phyloP scores from a whole-genome alignment of 2,329 filamentous ascomycete species.

The Fusarium verrucosum region DNA sequence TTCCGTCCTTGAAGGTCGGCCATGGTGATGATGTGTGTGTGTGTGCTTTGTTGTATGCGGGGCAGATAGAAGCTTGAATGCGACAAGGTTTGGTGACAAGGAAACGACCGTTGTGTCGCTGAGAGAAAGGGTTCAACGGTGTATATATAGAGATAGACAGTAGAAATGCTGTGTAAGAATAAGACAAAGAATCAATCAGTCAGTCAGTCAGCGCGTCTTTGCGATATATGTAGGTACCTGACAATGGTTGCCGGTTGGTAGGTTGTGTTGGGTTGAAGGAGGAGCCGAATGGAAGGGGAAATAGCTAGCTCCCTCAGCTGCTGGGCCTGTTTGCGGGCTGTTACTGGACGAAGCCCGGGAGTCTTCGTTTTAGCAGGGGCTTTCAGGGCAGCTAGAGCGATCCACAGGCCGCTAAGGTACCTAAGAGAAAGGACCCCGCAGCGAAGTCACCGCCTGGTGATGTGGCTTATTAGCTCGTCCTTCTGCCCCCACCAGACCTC shows the following conservation, averaged over 20 bases:
- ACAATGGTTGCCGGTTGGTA: constrained; percentile 36
- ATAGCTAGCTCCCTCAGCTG: constrained; percentile 36
- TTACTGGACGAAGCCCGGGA: constrained; percentile 16
- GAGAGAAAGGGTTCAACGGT: background rate
- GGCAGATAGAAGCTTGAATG: constrained; percentile 28
- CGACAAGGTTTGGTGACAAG: constrained; percentile 6
- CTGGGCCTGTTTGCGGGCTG: constrained; percentile 6
- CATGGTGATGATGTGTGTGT: no score
- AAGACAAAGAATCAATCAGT: constrained; percentile 34
- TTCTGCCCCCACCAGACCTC: constrained; percentile 26
- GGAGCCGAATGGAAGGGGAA: constrained; percentile 28
- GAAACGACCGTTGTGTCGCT: constrained; percentile 1
- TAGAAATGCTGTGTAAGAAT: constrained; percentile 14
- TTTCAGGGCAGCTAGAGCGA: constrained; percentile 36
- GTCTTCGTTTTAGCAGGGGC: constrained; percentile 28
- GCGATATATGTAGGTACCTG: constrained; percentile 45
- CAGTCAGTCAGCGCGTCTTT: constrained; percentile 32
- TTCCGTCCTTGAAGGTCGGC: constrained; percentile 70
- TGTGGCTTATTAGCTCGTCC: constrained; percentile 43
- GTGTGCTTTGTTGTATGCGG: constrained; percentile 25
- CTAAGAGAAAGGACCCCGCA: constrained; percentile 36
- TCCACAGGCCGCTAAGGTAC: constrained; percentile 40
- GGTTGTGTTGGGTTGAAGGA: constrained; percentile 32
- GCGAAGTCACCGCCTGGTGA: constrained; percentile 37
- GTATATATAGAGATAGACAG: background rate